Conservation (phyloP, 1,139 yeast genomes). For the Diutina catenulata region DNA sequence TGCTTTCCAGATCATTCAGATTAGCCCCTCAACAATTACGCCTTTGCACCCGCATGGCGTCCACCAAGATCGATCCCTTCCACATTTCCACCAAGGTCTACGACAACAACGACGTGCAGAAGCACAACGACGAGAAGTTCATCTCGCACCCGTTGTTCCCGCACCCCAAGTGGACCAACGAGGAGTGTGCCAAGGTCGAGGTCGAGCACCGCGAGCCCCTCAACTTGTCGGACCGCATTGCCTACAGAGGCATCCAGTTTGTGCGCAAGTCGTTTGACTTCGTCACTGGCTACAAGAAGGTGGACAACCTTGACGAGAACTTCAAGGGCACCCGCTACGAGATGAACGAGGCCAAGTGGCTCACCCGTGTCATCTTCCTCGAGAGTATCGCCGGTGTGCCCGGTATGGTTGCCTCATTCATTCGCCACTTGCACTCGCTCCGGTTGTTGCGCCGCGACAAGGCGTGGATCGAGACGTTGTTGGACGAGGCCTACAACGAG, state of each 20-base stretch:
- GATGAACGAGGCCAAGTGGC: constrained; percentile 58
- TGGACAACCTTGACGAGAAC: constrained; percentile 20
- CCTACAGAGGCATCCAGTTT: constrained; percentile 31
- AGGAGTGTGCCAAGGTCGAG: constrained; percentile 35
- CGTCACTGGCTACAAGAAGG: constrained; percentile 55
- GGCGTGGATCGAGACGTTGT: constrained; percentile 66
- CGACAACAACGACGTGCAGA: neutral
- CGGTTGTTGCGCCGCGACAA: constrained; percentile 53
- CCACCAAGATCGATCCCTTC: neutral
- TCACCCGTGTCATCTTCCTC: constrained; percentile 54
- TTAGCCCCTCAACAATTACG: neutral
- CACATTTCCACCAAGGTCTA: neutral
- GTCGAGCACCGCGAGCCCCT: constrained; percentile 44
- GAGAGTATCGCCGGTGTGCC: constrained; percentile 76
- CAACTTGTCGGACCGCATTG: constrained; percentile 39
- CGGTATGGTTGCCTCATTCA: constrained; percentile 63
- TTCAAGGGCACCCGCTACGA: constrained; percentile 35
- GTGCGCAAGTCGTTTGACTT: constrained; percentile 45
- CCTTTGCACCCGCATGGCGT: neutral
- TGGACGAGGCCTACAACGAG: constrained; percentile 73
- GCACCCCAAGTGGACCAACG: constrained; percentile 39
- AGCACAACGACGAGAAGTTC: constrained; percentile 10
- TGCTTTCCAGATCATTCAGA: neutral
- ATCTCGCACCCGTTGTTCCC: constrained; percentile 38
- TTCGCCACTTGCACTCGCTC: constrained; percentile 53